Percentiles rank a stretch among this genome's conserved stretches.
Evolutionary conservation across 768 basidiomycete genomes (phyloP).

Genomic region (Serendipita indica): DNA sequence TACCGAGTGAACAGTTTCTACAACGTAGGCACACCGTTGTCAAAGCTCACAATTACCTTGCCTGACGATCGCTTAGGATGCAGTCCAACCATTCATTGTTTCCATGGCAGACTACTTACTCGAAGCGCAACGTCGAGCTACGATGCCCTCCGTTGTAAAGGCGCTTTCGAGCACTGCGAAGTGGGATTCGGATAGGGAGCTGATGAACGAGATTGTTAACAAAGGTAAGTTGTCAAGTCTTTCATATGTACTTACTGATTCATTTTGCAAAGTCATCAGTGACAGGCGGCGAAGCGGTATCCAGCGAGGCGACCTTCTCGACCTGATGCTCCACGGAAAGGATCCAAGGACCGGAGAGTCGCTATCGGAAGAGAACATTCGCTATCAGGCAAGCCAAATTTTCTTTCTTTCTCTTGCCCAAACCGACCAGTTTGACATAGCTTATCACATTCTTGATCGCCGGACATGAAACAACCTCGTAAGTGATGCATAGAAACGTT

Average conservation of each 20-base stretch:
- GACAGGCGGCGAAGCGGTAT: constrained; percentile 26
- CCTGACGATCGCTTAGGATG: constrained; percentile 6
- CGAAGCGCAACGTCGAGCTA: constrained; percentile 25
- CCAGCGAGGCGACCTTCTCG: constrained; percentile 31
- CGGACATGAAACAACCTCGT: constrained; percentile 28
- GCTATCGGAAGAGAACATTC: constrained; percentile 29
- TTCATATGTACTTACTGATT: constrained; percentile 1
- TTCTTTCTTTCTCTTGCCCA: neutral
- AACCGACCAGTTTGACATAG: constrained; percentile 16
- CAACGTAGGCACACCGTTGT: constrained; percentile 17
- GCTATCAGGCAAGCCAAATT: constrained; percentile 25
- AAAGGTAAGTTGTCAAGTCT: constrained; percentile 22
- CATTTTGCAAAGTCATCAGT: constrained; percentile 25
- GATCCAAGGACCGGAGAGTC: constrained; percentile 32
- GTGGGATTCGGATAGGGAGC: constrained; percentile 28
- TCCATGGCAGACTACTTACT: constrained; percentile 25
- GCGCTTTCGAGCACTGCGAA: constrained; percentile 25
- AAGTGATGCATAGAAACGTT: neutral
- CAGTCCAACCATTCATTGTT: constrained; percentile 15
- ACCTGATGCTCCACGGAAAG: constrained; percentile 31
- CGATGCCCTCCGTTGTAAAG: constrained; percentile 25
- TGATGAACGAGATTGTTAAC: constrained; percentile 29
- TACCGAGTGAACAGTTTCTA: constrained; percentile 37
- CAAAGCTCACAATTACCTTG: neutral
- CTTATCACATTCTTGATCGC: constrained; percentile 38